Conservation (phyloP, 176 grass and related monocot genomes). For the Tillandsia fasciculata region DNA sequence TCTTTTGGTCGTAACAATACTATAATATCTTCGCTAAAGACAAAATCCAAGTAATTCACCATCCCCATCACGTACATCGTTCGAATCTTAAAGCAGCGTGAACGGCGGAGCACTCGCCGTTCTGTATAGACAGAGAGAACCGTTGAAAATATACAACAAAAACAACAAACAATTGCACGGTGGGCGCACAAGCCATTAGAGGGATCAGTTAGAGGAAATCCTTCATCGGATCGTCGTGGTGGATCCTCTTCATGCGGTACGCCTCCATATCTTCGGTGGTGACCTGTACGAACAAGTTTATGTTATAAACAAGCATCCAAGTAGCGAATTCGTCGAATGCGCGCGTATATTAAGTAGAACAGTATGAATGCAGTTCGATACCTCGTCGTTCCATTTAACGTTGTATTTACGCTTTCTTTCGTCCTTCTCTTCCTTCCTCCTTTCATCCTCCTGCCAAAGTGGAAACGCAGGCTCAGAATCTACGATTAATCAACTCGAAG, state of each 20-base stretch:
- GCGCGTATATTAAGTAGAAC: not conserved
- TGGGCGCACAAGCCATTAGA: no score
- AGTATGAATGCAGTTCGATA: not conserved
- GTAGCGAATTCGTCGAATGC: not conserved
- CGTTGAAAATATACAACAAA: no score
- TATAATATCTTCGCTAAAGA: no score
- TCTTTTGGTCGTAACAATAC: no score
- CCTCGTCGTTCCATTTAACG: slow-evolving; percentile 76
- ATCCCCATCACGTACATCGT: no score
- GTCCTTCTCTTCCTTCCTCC: slow-evolving; percentile 74
- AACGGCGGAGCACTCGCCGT: no score
- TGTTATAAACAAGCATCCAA: not conserved
- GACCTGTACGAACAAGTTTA: slow-evolving; percentile 24
- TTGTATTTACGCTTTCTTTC: slow-evolving; percentile 97
- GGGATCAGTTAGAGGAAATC: slow-evolving; percentile 40
- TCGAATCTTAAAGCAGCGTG: no score
- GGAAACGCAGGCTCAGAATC: slow-evolving; percentile 26
- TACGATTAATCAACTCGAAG: not conserved
- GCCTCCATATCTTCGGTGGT: slow-evolving; percentile 94
- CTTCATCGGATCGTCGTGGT: slow-evolving; percentile 86
- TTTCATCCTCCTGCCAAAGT: slow-evolving; percentile 54
- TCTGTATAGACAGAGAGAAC: no score
- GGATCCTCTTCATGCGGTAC: slow-evolving; percentile 74
- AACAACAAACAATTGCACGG: no score
- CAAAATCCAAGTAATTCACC: no score